Conservation (phyloP, 2,329 filamentous ascomycete genomes). For the Lasiodiplodia sp. region DNA sequence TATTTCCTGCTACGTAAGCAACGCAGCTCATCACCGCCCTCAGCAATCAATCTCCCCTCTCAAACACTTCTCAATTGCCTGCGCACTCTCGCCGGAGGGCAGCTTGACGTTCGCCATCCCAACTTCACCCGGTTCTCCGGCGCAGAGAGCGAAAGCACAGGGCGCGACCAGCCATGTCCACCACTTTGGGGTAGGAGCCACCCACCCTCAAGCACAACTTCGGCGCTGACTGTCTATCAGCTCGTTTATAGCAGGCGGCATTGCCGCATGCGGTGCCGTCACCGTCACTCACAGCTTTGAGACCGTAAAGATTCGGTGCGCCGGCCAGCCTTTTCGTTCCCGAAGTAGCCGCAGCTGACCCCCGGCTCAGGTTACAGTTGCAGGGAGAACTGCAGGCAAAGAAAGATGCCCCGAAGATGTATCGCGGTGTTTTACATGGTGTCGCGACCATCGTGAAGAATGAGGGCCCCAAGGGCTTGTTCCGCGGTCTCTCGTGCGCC, state of each 20-base stretch:
- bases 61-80: background rate
- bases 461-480: slow-evolving; percentile 84
- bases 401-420: slow-evolving; percentile 83
- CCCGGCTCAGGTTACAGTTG: slow-evolving; percentile 76
- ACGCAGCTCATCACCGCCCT: background rate
- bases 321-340: slow-evolving; percentile 29
- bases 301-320: slow-evolving; percentile 95
- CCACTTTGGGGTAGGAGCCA: slow-evolving; percentile 53
- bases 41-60: background rate
- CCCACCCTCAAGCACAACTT: background rate
- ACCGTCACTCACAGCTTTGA: slow-evolving; percentile 98
- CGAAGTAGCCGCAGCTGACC: slow-evolving; percentile 34
- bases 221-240: slow-evolving; percentile 49
- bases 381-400: slow-evolving; percentile 94
- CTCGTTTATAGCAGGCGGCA: slow-evolving; percentile 93
- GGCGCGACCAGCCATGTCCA: slow-evolving; percentile 49
- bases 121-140: slow-evolving; percentile 27
- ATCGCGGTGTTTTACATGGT: slow-evolving; percentile 90
- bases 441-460: slow-evolving; percentile 89
- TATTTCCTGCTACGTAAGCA: slow-evolving; percentile 27
- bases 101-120: slow-evolving; percentile 20
- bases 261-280: slow-evolving; percentile 96
- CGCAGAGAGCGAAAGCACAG: slow-evolving; percentile 19
- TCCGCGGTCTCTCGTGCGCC: slow-evolving; percentile 88
- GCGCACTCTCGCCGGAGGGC: slow-evolving; percentile 27